Percentiles rank a stretch among this genome's conserved stretches.
These are phyloP conservation scores for Paspalum vaginatum DNA, from an alignment of 176 grass and related monocot species.

Conservation along the genomic window DNA sequence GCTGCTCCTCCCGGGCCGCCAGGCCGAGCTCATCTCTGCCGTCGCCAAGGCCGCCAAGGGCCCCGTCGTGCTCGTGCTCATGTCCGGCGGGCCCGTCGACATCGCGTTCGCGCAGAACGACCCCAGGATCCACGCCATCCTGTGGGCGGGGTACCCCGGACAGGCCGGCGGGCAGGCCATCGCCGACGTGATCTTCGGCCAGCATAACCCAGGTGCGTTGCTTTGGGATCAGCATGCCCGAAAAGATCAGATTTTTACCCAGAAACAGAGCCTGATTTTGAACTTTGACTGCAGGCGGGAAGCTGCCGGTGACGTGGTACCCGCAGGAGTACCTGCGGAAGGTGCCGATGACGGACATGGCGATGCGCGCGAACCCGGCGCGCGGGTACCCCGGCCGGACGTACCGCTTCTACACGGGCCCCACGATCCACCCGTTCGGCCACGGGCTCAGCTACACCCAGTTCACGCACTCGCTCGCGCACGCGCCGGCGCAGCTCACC, in stretches of 20 bases:
- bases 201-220: conserved; percentile 63
- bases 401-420: conserved; percentile 83
- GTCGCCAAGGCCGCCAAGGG: conserved; percentile 68
- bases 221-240: too few species aligned
- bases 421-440: conserved; percentile 72
- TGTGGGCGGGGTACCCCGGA: conserved; percentile 81
- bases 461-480: conserved; percentile 64
- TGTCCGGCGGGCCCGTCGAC: conserved; percentile 75
- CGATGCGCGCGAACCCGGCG: conserved; percentile 62
- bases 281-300: conserved; percentile 57
- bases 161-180: conserved; percentile 82
- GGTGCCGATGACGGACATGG: conserved; percentile 83
- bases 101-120: conserved; percentile 70
- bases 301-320: conserved; percentile 94
- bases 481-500: conserved; percentile 52
- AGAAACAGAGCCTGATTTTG: background rate
- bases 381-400: conserved; percentile 70
- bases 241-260: background rate
- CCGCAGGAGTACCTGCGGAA: conserved; percentile 64
- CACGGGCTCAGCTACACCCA: conserved; percentile 77
- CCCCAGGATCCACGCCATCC: conserved; percentile 48
- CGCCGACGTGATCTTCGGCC: conserved; percentile 76
- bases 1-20: conserved; percentile 72
- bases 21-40: conserved; percentile 69
- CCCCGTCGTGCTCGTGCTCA: conserved; percentile 58